Evolutionary conservation across 2,329 filamentous ascomycete genomes (phyloP).

Genomic region (Chrysosporium queenslandicum): DNA sequence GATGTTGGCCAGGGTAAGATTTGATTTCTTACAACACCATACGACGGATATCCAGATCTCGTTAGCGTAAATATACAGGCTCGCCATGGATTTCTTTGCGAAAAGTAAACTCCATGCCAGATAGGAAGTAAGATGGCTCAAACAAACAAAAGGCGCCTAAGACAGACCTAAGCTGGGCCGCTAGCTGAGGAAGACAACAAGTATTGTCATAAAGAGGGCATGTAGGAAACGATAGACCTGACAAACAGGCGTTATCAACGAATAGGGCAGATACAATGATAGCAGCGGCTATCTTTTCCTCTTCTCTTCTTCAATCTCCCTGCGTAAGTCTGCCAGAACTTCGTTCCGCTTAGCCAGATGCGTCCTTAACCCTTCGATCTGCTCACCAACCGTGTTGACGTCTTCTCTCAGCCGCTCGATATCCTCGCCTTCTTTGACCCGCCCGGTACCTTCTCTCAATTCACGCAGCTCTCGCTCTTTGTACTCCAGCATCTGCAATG

Average conservation of each 20-base stretch:
- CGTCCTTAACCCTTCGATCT: conserved; percentile 78
- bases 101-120: not conserved
- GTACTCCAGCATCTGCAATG: conserved; percentile 90
- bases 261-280: conserved; percentile 8
- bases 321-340: conserved; percentile 62
- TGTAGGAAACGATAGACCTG: not conserved
- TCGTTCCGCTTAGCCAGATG: conserved; percentile 70
- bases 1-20: not conserved
- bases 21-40: not conserved
- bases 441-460: conserved; percentile 52
- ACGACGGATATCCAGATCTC: not conserved
- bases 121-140: not conserved
- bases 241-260: too few relatives aligned
- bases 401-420: conserved; percentile 75
- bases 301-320: conserved; percentile 81
- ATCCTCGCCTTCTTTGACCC: conserved; percentile 55
- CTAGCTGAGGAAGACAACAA: not conserved
- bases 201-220: not conserved
- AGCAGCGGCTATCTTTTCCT: conserved; percentile 6
- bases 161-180: not conserved
- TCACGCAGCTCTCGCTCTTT: conserved; percentile 69
- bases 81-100: not conserved
- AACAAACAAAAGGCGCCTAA: not conserved
- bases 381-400: conserved; percentile 80
- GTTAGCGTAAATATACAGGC: conserved; percentile 3